phyloP scores from a whole-genome alignment of 352 stramenopile genomes.

The Blastocystis sp. region DNA sequence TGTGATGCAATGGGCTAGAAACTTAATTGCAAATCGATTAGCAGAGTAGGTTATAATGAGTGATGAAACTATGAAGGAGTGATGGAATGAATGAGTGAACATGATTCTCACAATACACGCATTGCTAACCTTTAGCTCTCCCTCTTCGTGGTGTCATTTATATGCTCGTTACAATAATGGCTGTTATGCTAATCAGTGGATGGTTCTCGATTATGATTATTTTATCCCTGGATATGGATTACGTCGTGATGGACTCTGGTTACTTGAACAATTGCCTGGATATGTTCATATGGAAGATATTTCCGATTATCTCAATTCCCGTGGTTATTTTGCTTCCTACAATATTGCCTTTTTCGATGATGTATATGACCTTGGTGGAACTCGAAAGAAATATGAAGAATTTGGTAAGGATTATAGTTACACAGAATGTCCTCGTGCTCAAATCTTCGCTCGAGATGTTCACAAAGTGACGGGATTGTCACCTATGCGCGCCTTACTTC shows the following conservation, averaged over 20 bases:
- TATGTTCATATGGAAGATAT: constrained; percentile 74
- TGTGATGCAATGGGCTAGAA: constrained; percentile 73
- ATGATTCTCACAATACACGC: neutral
- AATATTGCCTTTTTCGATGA: constrained; percentile 73
- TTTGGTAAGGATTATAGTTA: constrained; percentile 73
- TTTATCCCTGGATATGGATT: constrained; percentile 74
- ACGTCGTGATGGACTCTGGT: constrained; percentile 71
- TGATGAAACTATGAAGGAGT: neutral
- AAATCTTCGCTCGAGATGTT: constrained; percentile 75
- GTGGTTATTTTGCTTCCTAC: constrained; percentile 76
- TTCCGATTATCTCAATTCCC: constrained; percentile 72
- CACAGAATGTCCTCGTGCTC: constrained; percentile 71
- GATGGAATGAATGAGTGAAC: neutral
- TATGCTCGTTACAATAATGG: constrained; percentile 76
- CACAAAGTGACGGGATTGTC: constrained; percentile 71
- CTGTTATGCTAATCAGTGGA: constrained; percentile 79
- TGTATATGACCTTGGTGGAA: constrained; percentile 31
- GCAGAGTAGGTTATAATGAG: constrained; percentile 41
- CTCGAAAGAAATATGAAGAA: neutral
- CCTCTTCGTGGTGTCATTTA: constrained; percentile 71
- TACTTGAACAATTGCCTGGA: constrained; percentile 75
- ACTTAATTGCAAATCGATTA: constrained; percentile 61
- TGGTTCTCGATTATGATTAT: constrained; percentile 75
- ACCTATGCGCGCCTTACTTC: constrained; percentile 75
- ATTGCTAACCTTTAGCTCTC: neutral